Base-by-base conservation (phyloP, 257 asterid species). In the Coffea canephora region DNA sequence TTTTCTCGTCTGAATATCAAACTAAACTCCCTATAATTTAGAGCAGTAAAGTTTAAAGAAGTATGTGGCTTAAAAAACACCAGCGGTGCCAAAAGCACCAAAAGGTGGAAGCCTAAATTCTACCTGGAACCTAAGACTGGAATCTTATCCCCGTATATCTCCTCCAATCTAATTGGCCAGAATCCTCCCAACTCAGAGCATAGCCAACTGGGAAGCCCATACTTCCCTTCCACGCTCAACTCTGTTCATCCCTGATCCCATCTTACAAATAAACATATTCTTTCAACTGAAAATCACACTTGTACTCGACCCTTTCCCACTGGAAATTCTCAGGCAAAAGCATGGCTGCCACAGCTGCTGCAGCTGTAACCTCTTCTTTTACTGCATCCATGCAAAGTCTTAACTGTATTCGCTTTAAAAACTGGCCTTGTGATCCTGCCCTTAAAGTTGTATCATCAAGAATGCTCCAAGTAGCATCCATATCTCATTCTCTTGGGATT, bases 261-360 rank as follows among this genome's bases (percentile, higher is more conserved):
- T 59, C 75, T 16, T 14, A 49, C 48, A 61, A 39, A 80, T 71
- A 36, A 70, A 76, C 69, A 31, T 50, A 31, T 50, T 8, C 15
- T 52, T 52, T 13, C 4, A 1, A 11, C 65, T 10, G 64, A 66
- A 31, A 70, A 65, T 39, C 43, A 39, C 5, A 39, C 43, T 39
- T 39, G 43, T 2, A 39, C 5, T 39, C 43, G 2, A 39, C 3
- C 1, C 43, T 39, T 67, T 52, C 69, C 79, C 77, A 34, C 43
- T 36, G 19, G 31, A 25, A 49, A 11, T 74, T 72, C 50, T 34
- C 83, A 83, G 59, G 83, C 83, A 71, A 57, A 64, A 79, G 59
- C 68, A 90, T 90, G 95, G 94, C 93, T 65, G 82, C 96, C 86
- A 72, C 88, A 27, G 90, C 91, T 52, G 92, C 93, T 43, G 87